These are phyloP conservation scores for Phlebopus sp. DNA, from an alignment of 1,284 basidiomycete species.

Conservation along the genomic window DNA sequence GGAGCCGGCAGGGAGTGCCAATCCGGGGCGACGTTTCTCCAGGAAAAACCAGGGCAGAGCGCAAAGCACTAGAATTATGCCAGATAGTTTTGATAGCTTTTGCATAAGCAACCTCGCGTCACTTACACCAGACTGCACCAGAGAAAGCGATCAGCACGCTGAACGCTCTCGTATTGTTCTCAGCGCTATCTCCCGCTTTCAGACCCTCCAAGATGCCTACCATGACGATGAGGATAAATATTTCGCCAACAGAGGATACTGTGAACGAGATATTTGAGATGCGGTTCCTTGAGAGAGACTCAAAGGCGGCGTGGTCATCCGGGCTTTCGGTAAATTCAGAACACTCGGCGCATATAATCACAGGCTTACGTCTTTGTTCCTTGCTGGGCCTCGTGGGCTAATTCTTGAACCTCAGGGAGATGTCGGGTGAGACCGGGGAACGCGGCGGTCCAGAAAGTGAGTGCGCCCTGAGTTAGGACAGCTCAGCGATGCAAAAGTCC, in stretches of 20 bases:
- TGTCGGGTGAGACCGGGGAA: slow-evolving; percentile 77
- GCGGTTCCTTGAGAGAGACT: slow-evolving; percentile 72
- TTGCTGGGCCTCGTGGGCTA: slow-evolving; percentile 37
- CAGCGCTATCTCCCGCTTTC: slow-evolving; percentile 57
- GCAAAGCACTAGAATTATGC: slow-evolving; percentile 49
- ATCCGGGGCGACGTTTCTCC: slow-evolving; percentile 67
- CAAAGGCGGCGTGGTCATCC: slow-evolving; percentile 57
- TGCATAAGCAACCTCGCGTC: background rate
- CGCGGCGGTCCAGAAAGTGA: slow-evolving; percentile 84
- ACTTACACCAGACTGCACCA: slow-evolving; percentile 72
- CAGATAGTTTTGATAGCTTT: slow-evolving; percentile 3
- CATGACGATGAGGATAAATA: slow-evolving; percentile 71
- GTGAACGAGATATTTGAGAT: slow-evolving; percentile 79
- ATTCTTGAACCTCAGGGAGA: slow-evolving; percentile 64
- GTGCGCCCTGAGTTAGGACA: slow-evolving; percentile 45
- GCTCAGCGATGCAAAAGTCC: background rate
- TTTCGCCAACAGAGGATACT: slow-evolving; percentile 68
- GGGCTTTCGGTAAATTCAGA: slow-evolving; percentile 36
- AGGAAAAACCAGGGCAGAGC: slow-evolving; percentile 77
- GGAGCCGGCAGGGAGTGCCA: slow-evolving; percentile 60
- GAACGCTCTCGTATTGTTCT: slow-evolving; percentile 78
- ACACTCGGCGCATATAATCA: background rate
- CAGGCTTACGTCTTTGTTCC: slow-evolving; percentile 44
- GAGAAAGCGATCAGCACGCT: slow-evolving; percentile 74
- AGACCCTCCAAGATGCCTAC: slow-evolving; percentile 75